A percentile compares a stretch with the other conserved stretches of the same genome.
Conservation (phyloP, 75 land plant species). For the Sequoia sempervirens region DNA sequence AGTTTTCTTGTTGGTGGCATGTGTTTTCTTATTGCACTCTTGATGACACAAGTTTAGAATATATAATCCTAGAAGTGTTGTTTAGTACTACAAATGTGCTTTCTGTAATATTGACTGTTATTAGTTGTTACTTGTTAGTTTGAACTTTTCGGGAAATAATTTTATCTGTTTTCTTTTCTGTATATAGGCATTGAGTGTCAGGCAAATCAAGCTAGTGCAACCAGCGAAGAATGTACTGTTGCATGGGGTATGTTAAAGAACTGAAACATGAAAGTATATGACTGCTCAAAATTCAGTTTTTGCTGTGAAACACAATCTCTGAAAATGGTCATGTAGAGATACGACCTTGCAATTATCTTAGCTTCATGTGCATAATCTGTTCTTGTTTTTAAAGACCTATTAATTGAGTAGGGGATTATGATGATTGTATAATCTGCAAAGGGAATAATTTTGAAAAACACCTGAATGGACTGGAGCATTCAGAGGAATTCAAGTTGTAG, state of each 20-base stretch:
- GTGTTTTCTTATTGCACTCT: background rate
- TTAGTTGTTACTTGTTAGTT: too few relatives aligned
- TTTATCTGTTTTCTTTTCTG: background rate
- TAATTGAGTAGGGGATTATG: background rate
- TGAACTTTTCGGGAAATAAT: background rate
- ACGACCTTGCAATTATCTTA: background rate
- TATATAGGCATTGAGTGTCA: conserved; percentile 93
- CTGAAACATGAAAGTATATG: background rate
- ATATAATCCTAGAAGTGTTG: background rate
- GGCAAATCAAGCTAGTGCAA: conserved; percentile 99
- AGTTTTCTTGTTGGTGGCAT: conserved; percentile 16
- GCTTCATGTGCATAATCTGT: background rate
- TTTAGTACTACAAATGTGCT: background rate
- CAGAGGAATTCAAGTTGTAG: background rate
- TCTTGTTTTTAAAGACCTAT: background rate
- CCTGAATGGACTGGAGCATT: background rate
- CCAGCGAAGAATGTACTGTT: conserved; percentile 99
- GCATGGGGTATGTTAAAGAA: conserved; percentile 86
- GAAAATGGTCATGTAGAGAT: background rate
- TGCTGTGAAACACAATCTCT: background rate
- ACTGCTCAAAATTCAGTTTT: background rate
- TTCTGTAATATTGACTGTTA: background rate
- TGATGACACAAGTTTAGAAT: background rate
- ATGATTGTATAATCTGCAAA: background rate
- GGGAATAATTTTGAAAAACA: background rate